Evolutionary conservation across 805 yeast species (phyloP), one percentile per base, ranked within the genome.

Genomic region (Candida cerambycidarum): DNA sequence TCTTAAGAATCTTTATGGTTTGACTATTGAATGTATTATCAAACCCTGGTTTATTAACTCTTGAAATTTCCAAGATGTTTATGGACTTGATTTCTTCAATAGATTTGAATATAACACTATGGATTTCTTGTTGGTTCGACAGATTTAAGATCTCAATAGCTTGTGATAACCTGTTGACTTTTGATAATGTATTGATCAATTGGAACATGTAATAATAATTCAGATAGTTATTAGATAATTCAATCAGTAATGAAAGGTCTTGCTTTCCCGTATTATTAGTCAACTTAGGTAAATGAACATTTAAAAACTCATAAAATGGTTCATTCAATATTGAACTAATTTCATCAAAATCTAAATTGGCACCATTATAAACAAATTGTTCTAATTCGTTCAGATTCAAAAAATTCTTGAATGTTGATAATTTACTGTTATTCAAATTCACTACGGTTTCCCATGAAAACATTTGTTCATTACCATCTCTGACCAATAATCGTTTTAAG

Each of bases 81-180:
- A 76, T 78, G 45, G 71, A 62, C 48, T 82, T 80, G 4, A 80
- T 75, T 48, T 85, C 90, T 43, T 81, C 86, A 3, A 81, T 77
- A 1, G 83, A 72, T 47, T 80, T 73, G 42, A 76, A 76, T 15
- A 85, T 71, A 52, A 89, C 61, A 34, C 75, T 79, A 49, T 80
- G 83, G 11, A 85, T 55, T 55, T 89, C 96, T 42, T 65, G 71
- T 21, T 76, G 78, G 33, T 78, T 69, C 37, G 85, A 72, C 29
- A 78, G 78, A 4, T 69, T 58, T 9, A 89, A 56, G 10, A 78
- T 65, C 27, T 74, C 78, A 14, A 83, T 61, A 2, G 84, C 80
- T 21, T 75, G 76, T 11, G 79, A 79, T 13, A 88, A 65, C 46
- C 80, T 75, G 47, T 82, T 81, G 44, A 88, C 64, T 39, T 78